Percentiles rank a stretch among this genome's conserved stretches.
Conservation (phyloP, 164 flowering plant genomes). For the Annona squamosa region DNA sequence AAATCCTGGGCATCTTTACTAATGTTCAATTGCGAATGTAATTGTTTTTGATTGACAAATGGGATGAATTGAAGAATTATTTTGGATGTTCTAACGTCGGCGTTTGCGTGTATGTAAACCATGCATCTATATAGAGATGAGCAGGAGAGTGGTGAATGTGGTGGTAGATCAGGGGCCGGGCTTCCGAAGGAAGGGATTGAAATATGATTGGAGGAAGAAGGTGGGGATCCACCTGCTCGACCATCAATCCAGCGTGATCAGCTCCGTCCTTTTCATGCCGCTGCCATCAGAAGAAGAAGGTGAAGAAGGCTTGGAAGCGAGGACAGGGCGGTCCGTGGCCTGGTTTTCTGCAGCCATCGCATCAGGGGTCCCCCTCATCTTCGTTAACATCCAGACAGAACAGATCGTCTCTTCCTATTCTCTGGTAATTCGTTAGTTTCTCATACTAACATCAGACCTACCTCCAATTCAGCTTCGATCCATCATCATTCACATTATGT, state of each 20-base stretch:
- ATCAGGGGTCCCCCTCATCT: constrained; percentile 50
- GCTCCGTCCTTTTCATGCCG: constrained; percentile 52
- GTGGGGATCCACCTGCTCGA: constrained; percentile 38
- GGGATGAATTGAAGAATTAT: too few species aligned
- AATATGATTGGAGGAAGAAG: constrained; percentile 51
- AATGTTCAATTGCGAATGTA: too few species aligned
- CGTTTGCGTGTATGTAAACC: too few species aligned
- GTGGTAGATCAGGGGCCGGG: constrained; percentile 14
- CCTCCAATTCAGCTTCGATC: background rate
- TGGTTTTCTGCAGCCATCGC: constrained; percentile 58
- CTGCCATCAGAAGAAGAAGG: constrained; percentile 17
- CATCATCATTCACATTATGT: too few species aligned
- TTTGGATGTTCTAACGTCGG: too few species aligned
- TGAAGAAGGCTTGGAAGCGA: constrained; percentile 19
- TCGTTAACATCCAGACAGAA: constrained; percentile 60
- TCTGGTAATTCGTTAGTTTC: background rate
- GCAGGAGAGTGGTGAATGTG: constrained; percentile 38
- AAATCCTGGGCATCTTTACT: too few species aligned
- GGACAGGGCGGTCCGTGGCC: constrained; percentile 47
- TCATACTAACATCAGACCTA: background rate
- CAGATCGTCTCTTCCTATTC: constrained; percentile 17
- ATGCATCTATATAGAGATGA: constrained; percentile 37
- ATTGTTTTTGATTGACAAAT: too few species aligned
- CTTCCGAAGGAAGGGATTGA: constrained; percentile 29
- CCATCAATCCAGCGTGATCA: constrained; percentile 29